Evolutionary conservation across 768 basidiomycete genomes (phyloP), one percentile per base, ranked within the genome.

Genomic region (Crassisporium funariophilum): DNA sequence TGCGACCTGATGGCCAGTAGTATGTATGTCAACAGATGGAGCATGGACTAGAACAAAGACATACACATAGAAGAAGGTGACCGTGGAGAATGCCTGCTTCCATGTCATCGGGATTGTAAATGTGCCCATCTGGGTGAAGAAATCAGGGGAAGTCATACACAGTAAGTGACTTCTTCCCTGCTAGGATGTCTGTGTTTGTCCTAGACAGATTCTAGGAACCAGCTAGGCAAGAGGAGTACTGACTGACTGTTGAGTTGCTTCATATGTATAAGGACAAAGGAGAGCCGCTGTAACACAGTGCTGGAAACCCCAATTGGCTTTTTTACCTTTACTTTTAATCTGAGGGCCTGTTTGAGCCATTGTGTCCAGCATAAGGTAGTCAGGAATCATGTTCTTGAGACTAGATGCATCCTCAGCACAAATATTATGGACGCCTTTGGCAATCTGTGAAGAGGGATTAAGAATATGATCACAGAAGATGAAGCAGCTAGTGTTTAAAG

Each of bases 271-370:
- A n/a, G n/a, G n/a, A 20, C 53, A 49, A 3, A 52, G 34, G 12
- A 49, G 39, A 8, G 33, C 21, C 12, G 56, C 50, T 3, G 41
- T 54, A n/a, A 38, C 21, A 31, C 40, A 50, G 34, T 57, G 53
- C 3, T 9, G 27, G 37, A 40, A 57, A 1, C 53, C 56, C 12
- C 47, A 47, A 24, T 46, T 33, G 1, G 12, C 7, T 35, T 57
- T 57, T n/a, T n/a, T n/a, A 10, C 23, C 47, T 8, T 16, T 40
- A 10, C 21, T 1, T 5, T 34, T 35, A 3, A 52, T 8, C 3
- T 41, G 25, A 11, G 42, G 46, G 13, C 3, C 7, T 16, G 42
- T 23, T 7, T 41, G 16, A 5, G 50, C 37, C 3, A 35, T 38
- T 11, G 34, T 21, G 20, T 48, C 35, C 20, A 35, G 22, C n/a